Percentiles rank a stretch among this genome's conserved stretches.
These are phyloP conservation scores for Senna tora DNA, from an alignment of 306 rosid species.

Conservation along the genomic window DNA sequence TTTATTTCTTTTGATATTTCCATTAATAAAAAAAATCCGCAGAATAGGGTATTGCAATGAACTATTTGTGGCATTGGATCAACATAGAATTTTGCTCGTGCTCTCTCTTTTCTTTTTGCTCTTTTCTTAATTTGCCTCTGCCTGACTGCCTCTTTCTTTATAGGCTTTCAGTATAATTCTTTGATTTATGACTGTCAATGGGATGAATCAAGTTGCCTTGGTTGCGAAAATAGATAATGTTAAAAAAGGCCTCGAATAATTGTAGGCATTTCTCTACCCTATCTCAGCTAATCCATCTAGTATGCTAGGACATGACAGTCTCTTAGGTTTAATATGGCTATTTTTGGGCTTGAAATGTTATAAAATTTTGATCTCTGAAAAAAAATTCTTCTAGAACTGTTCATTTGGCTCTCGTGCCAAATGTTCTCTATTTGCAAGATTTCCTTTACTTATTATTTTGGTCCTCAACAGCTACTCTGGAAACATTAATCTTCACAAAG, in stretches of 20 bases:
- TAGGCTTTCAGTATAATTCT: too few relatives aligned
- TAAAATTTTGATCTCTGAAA: not conserved
- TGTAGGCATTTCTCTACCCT: not conserved
- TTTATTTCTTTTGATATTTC: too few relatives aligned
- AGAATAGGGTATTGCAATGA: not conserved
- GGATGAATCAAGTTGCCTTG: constrained; percentile 13
- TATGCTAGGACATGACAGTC: constrained; percentile 18
- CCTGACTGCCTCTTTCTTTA: too few relatives aligned
- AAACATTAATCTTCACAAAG: constrained; percentile 72
- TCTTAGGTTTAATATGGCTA: not conserved
- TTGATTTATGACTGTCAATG: too few relatives aligned
- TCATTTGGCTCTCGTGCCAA: constrained; percentile 10
- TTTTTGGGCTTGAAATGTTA: not conserved
- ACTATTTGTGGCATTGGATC: not conserved
- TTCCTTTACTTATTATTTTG: constrained; percentile 31
- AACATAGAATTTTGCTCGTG: not conserved
- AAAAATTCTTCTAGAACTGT: constrained; percentile 4
- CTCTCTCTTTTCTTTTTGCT: too few relatives aligned
- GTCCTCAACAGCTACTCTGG: constrained; percentile 68
- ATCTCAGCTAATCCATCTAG: not conserved
- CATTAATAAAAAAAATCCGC: too few relatives aligned
- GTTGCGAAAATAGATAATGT: constrained; percentile 9
- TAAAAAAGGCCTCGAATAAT: not conserved
- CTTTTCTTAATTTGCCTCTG: too few relatives aligned
- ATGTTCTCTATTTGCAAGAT: constrained; percentile 9